These are phyloP conservation scores for Bipolaris sorokiniana DNA, from an alignment of 2,329 filamentous ascomycete species.

Conservation along the genomic window DNA sequence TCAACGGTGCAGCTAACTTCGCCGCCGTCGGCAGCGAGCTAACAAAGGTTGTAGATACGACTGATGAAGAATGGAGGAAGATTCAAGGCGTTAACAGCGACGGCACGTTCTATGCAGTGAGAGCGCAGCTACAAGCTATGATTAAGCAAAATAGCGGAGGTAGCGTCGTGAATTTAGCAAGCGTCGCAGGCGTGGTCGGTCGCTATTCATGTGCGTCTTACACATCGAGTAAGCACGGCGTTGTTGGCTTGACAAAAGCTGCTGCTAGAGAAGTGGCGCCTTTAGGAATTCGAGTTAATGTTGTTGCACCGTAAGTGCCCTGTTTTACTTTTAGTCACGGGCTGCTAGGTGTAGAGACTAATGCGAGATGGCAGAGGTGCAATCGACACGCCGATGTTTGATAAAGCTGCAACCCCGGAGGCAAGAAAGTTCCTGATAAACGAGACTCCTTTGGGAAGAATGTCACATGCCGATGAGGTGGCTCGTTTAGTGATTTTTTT, in stretches of 20 bases:
- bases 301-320: not conserved
- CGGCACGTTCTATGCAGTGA: constrained; percentile 41
- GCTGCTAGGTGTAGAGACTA: not conserved
- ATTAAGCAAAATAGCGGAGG: not conserved
- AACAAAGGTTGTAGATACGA: constrained; percentile 5
- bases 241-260: constrained; percentile 45
- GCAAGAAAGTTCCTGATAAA: too few relatives aligned
- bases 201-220: constrained; percentile 46
- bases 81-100: constrained; percentile 48
- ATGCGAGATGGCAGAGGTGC: not conserved
- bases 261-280: constrained; percentile 47
- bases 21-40: constrained; percentile 35
- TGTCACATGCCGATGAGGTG: constrained; percentile 43
- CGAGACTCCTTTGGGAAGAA: not conserved
- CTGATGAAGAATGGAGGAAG: constrained; percentile 21
- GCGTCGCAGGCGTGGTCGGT: constrained; percentile 57
- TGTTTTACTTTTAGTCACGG: not conserved
- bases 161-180: constrained; percentile 12
- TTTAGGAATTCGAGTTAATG: constrained; percentile 35
- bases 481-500: constrained; percentile 54
- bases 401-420: too few relatives aligned
- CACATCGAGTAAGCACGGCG: constrained; percentile 46
- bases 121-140: constrained; percentile 41
- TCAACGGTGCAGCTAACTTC: constrained; percentile 51
- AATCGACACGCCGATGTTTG: not conserved